Conservation (phyloP, 2,329 filamentous ascomycete genomes). For the Trichoderma lentiforme region DNA sequence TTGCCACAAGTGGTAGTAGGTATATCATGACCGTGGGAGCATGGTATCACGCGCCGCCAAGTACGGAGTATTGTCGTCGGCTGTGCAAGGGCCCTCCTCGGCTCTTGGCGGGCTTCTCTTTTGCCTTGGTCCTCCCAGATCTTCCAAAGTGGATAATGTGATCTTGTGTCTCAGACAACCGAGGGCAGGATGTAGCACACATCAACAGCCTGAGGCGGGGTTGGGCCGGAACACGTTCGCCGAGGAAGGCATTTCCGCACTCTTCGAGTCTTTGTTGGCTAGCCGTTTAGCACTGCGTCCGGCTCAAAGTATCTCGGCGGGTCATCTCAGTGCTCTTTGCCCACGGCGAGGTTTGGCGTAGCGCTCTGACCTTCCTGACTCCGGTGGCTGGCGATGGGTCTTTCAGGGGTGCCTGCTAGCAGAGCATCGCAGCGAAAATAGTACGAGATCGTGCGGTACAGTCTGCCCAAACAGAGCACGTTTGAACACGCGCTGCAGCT, state of each 20-base stretch:
- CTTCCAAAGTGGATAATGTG: constrained; percentile 3
- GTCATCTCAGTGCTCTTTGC: background rate
- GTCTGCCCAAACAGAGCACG: background rate
- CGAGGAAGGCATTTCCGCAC: background rate
- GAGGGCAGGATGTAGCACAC: constrained; percentile 11
- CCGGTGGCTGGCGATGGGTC: constrained; percentile 15
- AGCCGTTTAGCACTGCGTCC: background rate
- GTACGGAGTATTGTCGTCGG: background rate
- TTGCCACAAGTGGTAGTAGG: background rate
- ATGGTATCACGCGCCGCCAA: background rate
- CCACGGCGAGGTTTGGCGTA: constrained; percentile 4
- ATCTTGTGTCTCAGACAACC: constrained; percentile 16
- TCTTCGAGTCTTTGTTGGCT: background rate
- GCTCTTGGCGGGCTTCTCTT: background rate
- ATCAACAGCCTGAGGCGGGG: constrained; percentile 14
- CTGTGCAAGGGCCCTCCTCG: background rate
- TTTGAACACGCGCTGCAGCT: constrained; percentile 14
- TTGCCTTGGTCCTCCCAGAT: background rate
- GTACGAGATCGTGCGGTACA: background rate
- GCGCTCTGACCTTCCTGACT: constrained; percentile 1
- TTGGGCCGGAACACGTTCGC: constrained; percentile 13
- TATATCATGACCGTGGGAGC: background rate
- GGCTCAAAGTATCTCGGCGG: constrained; percentile 2
- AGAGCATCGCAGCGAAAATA: background rate
- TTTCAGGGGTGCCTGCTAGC: background rate